Conservation (phyloP, 306 rosid genomes). For the Lathyrus oleraceus region DNA sequence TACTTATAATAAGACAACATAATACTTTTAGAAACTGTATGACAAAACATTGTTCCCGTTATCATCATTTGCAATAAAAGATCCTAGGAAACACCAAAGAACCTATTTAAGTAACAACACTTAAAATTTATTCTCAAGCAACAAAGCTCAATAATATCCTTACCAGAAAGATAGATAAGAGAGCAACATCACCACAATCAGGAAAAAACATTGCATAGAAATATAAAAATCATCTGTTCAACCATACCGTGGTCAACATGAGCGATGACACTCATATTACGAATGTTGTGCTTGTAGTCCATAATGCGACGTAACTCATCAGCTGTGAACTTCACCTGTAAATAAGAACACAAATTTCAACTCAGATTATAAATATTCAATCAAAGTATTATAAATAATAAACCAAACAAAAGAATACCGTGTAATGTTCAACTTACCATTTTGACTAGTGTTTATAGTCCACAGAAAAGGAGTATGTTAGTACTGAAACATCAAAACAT, state of each 20-base stretch:
- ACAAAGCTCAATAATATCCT: not conserved
- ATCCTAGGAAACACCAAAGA: not conserved
- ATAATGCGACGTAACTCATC: conserved; percentile 88
- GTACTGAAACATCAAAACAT: conserved; percentile 16
- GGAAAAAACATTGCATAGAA: not conserved
- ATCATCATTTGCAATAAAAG: not conserved
- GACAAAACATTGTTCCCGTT: not conserved
- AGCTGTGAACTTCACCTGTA: conserved; percentile 95
- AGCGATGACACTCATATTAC: conserved; percentile 95
- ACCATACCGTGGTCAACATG: conserved; percentile 85
- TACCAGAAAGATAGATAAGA: not conserved
- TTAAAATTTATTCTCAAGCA: not conserved
- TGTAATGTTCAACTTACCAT: conserved; percentile 48
- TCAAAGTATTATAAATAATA: not conserved
- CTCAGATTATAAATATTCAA: conserved; percentile 10
- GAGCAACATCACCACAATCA: not conserved
- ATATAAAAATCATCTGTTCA: not conserved
- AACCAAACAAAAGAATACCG: not conserved
- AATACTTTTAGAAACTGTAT: not conserved
- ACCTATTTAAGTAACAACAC: not conserved
- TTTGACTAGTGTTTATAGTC: conserved; percentile 44
- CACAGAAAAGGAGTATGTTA: conserved; percentile 13
- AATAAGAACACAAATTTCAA: not conserved
- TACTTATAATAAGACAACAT: not conserved
- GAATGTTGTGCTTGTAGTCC: conserved; percentile 84